Evolutionary conservation across 495 filamentous ascomycete species (phyloP).

Genomic region (Copromyces sp.): DNA sequence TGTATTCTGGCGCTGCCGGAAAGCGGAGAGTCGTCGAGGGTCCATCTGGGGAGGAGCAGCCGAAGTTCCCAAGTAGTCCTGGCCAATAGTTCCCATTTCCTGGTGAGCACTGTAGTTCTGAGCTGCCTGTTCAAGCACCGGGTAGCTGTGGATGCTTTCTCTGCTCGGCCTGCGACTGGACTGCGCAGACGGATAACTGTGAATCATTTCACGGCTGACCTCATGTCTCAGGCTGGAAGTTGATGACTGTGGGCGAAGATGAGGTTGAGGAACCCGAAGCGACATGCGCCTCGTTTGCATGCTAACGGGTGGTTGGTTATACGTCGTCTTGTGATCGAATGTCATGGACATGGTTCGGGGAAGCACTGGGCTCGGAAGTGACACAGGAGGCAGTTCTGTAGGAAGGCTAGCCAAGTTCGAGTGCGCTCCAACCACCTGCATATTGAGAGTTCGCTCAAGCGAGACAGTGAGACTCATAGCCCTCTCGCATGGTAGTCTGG

Average conservation of each 20-base stretch:
- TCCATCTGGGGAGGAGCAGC: slow-evolving; percentile 10
- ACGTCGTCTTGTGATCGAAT: slow-evolving; percentile 10
- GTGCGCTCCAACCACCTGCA: slow-evolving; percentile 4
- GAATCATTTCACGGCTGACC: slow-evolving; percentile 26
- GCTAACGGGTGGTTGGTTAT: slow-evolving; percentile 23
- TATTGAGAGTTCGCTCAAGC: slow-evolving; percentile 7
- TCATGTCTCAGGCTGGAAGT: slow-evolving; percentile 19
- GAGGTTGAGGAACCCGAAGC: slow-evolving; percentile 30
- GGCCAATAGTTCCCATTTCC: slow-evolving; percentile 3
- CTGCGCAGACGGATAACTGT: slow-evolving; percentile 15
- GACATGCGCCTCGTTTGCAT: slow-evolving; percentile 23
- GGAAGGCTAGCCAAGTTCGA: slow-evolving; percentile 8
- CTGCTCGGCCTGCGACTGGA: slow-evolving; percentile 18
- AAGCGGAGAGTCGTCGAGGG: slow-evolving; percentile 14
- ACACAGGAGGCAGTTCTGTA: slow-evolving; percentile 15
- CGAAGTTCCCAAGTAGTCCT: not conserved
- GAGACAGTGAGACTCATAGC: slow-evolving; percentile 14
- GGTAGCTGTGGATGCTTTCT: slow-evolving; percentile 22
- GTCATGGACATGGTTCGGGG: slow-evolving; percentile 15
- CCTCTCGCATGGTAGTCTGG: slow-evolving; percentile 1
- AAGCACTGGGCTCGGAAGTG: slow-evolving; percentile 16
- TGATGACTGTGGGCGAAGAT: slow-evolving; percentile 28
- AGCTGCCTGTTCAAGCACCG: slow-evolving; percentile 10
- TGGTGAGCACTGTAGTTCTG: not conserved
- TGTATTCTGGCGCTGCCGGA: slow-evolving; percentile 9